phyloP scores from a whole-genome alignment of 352 stramenopile species.

The Pythium rishiriense region DNA sequence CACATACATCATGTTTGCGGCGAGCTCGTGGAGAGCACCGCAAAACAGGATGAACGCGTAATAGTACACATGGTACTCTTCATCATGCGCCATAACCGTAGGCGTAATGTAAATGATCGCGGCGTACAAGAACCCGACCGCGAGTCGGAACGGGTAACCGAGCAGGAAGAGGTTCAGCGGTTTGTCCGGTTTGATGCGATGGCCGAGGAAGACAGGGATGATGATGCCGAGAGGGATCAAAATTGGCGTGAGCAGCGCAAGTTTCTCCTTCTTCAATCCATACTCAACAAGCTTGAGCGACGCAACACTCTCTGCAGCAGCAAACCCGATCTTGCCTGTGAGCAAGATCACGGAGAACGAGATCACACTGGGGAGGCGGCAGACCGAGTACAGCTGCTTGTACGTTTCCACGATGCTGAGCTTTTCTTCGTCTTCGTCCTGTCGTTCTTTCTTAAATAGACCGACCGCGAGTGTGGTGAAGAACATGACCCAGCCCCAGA shows the following conservation, averaged over 20 bases:
- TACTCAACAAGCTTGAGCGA: conserved; percentile 93
- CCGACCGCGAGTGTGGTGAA: conserved; percentile 90
- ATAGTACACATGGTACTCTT: conserved; percentile 76
- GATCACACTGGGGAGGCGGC: conserved; percentile 85
- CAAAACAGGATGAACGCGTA: conserved; percentile 73
- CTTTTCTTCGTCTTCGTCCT: conserved; percentile 56
- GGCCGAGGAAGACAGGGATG: conserved; percentile 80
- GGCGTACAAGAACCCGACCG: conserved; percentile 82
- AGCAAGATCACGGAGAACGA: conserved; percentile 88
- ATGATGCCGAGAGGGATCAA: conserved; percentile 89
- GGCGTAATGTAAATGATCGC: conserved; percentile 81
- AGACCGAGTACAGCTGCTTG: conserved; percentile 84
- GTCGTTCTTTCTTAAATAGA: conserved; percentile 91
- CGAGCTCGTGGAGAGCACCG: conserved; percentile 79
- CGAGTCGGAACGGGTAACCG: conserved; percentile 86
- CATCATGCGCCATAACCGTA: conserved; percentile 68
- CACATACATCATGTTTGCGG: conserved; percentile 92
- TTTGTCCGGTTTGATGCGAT: conserved; percentile 65
- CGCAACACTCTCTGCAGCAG: conserved; percentile 87
- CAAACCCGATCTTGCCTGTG: conserved; percentile 92
- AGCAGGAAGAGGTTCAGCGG: conserved; percentile 77
- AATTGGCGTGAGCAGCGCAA: conserved; percentile 85
- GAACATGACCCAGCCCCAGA: conserved; percentile 94
- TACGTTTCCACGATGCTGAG: conserved; percentile 89
- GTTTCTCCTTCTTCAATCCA: conserved; percentile 92